A percentile compares a stretch with the other conserved stretches of the same genome.
These are phyloP conservation scores for Aureobasidium sp. DNA, from an alignment of 2,329 filamentous ascomycete species.

Conservation along the genomic window DNA sequence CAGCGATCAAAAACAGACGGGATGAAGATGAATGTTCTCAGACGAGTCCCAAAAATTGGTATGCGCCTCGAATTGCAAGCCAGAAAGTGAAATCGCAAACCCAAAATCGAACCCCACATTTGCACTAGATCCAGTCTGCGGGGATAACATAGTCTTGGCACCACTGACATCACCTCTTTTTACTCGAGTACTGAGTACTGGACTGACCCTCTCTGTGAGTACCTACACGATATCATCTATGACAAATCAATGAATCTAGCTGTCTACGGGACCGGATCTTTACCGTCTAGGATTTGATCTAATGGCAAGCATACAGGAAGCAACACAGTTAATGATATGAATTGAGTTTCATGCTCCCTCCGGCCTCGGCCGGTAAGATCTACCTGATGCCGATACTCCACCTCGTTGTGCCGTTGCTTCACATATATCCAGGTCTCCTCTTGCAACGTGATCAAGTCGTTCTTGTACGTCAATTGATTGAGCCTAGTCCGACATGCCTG, in stretches of 20 bases:
- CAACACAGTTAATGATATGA: background rate
- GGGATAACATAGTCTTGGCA: constrained; percentile 2
- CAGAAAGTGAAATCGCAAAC: background rate
- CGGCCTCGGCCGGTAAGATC: background rate
- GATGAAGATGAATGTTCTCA: background rate
- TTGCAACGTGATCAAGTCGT: background rate
- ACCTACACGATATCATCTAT: background rate
- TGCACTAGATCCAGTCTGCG: background rate
- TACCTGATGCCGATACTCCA: background rate
- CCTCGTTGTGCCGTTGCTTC: background rate
- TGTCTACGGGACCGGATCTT: background rate
- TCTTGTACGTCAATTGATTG: background rate
- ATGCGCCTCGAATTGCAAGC: background rate
- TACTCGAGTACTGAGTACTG: background rate
- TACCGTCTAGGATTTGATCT: background rate
- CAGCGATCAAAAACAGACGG: background rate
- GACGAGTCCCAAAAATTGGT: background rate
- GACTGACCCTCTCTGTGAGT: background rate
- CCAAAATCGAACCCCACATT: constrained; percentile 6
- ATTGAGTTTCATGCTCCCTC: background rate
- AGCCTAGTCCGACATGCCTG: background rate
- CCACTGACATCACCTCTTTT: constrained; percentile 9
- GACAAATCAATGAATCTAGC: background rate
- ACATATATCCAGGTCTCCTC: background rate
- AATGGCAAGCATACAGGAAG: background rate